These are phyloP conservation scores for Gnomoniopsis smithogilvyi DNA, from an alignment of 2,329 filamentous ascomycete genomes.

Conservation along the genomic window DNA sequence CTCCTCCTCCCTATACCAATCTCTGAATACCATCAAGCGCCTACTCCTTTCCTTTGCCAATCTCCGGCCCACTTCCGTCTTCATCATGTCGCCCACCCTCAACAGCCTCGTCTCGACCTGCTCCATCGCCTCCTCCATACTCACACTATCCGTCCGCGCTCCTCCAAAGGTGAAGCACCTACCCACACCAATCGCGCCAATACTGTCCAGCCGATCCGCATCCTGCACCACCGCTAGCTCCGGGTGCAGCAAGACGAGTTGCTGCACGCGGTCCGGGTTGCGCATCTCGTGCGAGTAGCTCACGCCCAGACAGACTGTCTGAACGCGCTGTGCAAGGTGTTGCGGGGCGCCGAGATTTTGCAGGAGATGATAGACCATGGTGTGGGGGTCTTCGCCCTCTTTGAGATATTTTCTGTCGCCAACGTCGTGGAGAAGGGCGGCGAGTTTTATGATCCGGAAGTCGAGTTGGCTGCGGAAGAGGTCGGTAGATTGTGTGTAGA, in stretches of 20 bases:
- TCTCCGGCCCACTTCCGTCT: constrained; percentile 53
- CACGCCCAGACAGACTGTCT: constrained; percentile 71
- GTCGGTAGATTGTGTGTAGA: constrained; percentile 40
- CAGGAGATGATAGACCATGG: constrained; percentile 54
- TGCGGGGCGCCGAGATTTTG: constrained; percentile 51
- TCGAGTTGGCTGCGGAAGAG: constrained; percentile 33
- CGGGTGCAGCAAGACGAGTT: constrained; percentile 62
- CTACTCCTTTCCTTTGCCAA: constrained; percentile 53
- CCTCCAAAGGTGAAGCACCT: constrained; percentile 75
- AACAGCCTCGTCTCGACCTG: constrained; percentile 79
- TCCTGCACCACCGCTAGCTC: constrained; percentile 87
- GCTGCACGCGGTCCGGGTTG: constrained; percentile 57
- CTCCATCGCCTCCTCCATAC: constrained; percentile 62
- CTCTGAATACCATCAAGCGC: constrained; percentile 49
- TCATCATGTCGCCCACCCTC: constrained; percentile 61
- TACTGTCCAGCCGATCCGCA: constrained; percentile 86
- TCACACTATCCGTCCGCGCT: constrained; percentile 48
- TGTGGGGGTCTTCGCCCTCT: constrained; percentile 53
- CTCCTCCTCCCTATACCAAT: constrained; percentile 57
- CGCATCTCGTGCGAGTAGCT: constrained; percentile 73
- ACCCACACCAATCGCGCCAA: constrained; percentile 82
- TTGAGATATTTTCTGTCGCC: constrained; percentile 79
- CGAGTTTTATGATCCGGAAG: constrained; percentile 59
- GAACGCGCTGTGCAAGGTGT: constrained; percentile 62
- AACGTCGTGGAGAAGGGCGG: constrained; percentile 81